These are phyloP conservation scores for Aspergillus cejpii DNA, from an alignment of 2,329 filamentous ascomycete genomes.

Conservation along the genomic window DNA sequence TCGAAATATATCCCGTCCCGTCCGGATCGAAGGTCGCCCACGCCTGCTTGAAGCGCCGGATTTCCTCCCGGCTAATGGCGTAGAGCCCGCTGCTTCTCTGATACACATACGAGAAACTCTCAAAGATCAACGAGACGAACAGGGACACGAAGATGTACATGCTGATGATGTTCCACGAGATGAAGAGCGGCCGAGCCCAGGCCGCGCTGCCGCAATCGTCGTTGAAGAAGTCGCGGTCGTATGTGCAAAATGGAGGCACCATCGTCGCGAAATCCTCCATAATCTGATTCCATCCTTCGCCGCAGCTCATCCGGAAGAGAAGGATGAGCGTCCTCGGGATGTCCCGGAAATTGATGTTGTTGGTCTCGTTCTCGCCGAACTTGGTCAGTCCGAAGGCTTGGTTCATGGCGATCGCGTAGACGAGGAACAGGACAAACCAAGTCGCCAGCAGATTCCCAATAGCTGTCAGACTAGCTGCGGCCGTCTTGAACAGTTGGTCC, in stretches of 20 bases:
- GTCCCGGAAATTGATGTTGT: slow-evolving; percentile 84
- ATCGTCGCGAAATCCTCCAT: slow-evolving; percentile 94
- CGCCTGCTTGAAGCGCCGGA: slow-evolving; percentile 93
- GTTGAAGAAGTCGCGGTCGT: slow-evolving; percentile 63
- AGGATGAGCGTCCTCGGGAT: slow-evolving; percentile 91
- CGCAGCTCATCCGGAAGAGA: slow-evolving; percentile 85
- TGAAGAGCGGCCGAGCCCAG: slow-evolving; percentile 86
- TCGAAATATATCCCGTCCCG: slow-evolving; percentile 84
- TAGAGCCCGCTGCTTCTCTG: slow-evolving; percentile 91
- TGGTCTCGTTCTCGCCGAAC: slow-evolving; percentile 65
- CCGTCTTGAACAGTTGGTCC: slow-evolving; percentile 97
- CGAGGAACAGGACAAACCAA: slow-evolving; percentile 94
- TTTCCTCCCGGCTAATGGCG: slow-evolving; percentile 84
- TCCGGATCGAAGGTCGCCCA: slow-evolving; percentile 94
- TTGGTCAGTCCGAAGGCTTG: slow-evolving; percentile 93
- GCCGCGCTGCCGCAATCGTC: slow-evolving; percentile 87
- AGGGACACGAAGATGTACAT: slow-evolving; percentile 99
- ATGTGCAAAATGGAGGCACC: slow-evolving; percentile 71
- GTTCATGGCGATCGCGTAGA: slow-evolving; percentile 92
- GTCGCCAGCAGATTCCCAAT: slow-evolving; percentile 91
- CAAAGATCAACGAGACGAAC: slow-evolving; percentile 97
- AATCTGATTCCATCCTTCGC: slow-evolving; percentile 91
- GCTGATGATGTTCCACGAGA: slow-evolving; percentile 97
- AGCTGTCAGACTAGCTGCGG: slow-evolving; percentile 81
- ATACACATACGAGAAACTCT: slow-evolving; percentile 99